Percentiles rank a stretch among this genome's conserved stretches.
These are phyloP conservation scores for Paramecium pentaurelia DNA, from an alignment of 73 alveolate species.

Conservation along the genomic window DNA sequence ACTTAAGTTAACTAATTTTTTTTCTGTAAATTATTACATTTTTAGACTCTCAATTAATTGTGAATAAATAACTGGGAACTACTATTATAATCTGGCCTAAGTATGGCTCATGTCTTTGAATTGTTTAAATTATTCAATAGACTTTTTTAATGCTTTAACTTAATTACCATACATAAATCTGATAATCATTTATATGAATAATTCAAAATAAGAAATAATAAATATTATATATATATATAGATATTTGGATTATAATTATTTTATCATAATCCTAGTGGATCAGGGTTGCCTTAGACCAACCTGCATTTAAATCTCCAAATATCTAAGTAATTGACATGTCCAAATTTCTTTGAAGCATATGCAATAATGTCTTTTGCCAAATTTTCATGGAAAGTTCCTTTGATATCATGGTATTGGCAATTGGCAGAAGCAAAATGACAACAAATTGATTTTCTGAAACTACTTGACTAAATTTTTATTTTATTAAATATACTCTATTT, in stretches of 20 bases:
- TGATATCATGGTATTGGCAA: conserved; percentile 8
- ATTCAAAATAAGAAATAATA: not conserved
- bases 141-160: not conserved
- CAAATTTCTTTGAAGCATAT: conserved; percentile 28
- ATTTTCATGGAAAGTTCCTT: conserved; percentile 44
- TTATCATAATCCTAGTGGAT: conserved; percentile 20
- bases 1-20: not conserved
- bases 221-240: not conserved
- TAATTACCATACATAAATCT: not conserved
- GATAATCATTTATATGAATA: not conserved
- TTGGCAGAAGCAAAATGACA: conserved; percentile 62
- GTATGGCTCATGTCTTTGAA: not conserved
- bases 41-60: not conserved
- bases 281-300: not conserved
- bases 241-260: not conserved
- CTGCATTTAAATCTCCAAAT: conserved; percentile 56
- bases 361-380: conserved; percentile 50
- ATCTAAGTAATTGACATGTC: conserved; percentile 23
- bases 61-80: not conserved
- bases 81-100: not conserved
- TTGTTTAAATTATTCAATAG: not conserved
- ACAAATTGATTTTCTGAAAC: conserved; percentile 53
- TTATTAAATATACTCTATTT: not conserved
- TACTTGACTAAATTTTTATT: not conserved
- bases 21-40: not conserved